Evolutionary conservation across 2,329 filamentous ascomycete genomes (phyloP), one percentile per base, ranked within the genome.

Genomic region (Botrytis deweyae): DNA sequence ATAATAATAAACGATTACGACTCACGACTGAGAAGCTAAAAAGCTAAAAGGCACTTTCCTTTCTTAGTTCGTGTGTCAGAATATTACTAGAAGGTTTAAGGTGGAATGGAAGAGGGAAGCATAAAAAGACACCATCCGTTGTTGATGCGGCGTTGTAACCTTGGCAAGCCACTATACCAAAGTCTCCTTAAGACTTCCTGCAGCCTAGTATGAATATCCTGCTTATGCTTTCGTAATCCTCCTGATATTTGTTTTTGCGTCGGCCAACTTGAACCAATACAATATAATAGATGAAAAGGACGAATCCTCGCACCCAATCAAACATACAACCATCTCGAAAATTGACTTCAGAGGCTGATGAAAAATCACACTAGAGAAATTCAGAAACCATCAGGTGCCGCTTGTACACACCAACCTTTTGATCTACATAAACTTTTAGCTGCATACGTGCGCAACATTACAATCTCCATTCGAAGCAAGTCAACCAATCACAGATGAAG

Each of bases 361-460:
- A 42, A 46, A 29, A 14, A 72, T 40, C 20, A n/a, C 36, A 68
- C 40, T 58, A 22, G 49, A 58, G 66, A 42, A 58, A 42, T 58
- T 58, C 38, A 68, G 67, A 61, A 58, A 52, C 40, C 25, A 72
- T 72, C 71, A 72, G 71, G 71, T 72, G 71, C 71, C 71, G 63
- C 63, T 72, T 58, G 71, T 72, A 72, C 64, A 72, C 71, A 58
- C 49, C 66, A 61, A 72, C 40, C 38, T 69, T 58, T 72, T 72
- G 71, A 72, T 72, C 71, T 40, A 42, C 63, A 62, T 61, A 49
- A 33, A 33, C n/a, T 72, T 72, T 69, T 72, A 69, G 71, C 46
- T 72, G 63, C 71, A 72, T 72, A 38, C 42, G 64, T 72, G 71
- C 71, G 63, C 71, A 72, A 68, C 71, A 69, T 59, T 44, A 72